Evolutionary conservation across 2,329 filamentous ascomycete genomes (phyloP).

Genomic region (Fusarium veterinarium): DNA sequence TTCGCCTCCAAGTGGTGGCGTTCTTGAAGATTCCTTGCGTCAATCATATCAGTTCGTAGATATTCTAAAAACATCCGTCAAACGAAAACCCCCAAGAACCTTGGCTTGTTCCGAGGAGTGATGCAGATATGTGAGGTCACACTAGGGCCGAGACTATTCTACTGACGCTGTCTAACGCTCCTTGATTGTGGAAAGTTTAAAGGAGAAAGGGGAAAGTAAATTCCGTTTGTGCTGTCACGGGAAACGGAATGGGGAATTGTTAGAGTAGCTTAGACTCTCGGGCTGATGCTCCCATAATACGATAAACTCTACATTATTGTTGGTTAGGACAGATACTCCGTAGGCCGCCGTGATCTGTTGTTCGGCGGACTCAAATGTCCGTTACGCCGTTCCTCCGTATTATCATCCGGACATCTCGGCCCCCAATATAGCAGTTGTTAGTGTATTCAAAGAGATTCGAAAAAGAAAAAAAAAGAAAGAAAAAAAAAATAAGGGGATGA

Average conservation of each 20-base stretch:
- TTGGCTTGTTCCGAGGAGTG: conserved; percentile 3
- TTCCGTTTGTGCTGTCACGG: conserved; percentile 9
- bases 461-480: not conserved
- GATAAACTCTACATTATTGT: not conserved
- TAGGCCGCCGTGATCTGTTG: not conserved
- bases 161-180: conserved; percentile 7
- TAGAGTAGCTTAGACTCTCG: not conserved
- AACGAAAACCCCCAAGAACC: not conserved
- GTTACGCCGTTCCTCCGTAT: not conserved
- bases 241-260: conserved; percentile 34
- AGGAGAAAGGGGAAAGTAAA: not conserved
- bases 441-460: fast-evolving
- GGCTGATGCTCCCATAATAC: not conserved
- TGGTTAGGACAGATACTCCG: not conserved
- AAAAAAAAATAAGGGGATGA: not conserved
- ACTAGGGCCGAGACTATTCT: conserved; percentile 18
- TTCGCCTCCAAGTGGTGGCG: conserved; percentile 23
- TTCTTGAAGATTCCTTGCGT: conserved; percentile 14
- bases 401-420: conserved; percentile 6
- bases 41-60: not conserved
- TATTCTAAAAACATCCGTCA: not conserved
- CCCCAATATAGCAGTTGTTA: not conserved
- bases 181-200: conserved; percentile 5
- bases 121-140: conserved; percentile 3
- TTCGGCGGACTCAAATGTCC: conserved; percentile 24